Evolutionary conservation across 768 basidiomycete genomes (phyloP).

Genomic region (Phlebiopsis flavidoalba): DNA sequence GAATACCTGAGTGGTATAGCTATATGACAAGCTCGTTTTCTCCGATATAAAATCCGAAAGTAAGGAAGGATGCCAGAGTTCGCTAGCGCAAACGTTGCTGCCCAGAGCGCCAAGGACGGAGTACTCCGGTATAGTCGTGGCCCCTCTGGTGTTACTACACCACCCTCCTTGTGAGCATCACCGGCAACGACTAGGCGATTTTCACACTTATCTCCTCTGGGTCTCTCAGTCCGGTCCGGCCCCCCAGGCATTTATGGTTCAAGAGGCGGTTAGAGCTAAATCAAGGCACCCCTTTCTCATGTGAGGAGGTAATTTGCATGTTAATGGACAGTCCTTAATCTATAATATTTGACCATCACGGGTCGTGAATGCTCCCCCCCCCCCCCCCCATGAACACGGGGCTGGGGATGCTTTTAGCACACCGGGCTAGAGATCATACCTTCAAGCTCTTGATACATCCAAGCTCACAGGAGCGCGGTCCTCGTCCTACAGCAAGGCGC

Average conservation of each 20-base stretch:
- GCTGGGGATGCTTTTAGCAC: too few relatives aligned
- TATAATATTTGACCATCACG: too few relatives aligned
- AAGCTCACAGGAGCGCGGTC: too few relatives aligned
- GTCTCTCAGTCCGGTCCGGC: not conserved
- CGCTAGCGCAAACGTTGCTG: slow-evolving; percentile 40
- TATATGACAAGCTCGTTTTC: slow-evolving; percentile 42
- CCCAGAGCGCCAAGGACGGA: slow-evolving; percentile 33
- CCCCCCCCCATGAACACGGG: too few relatives aligned
- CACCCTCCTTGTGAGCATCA: slow-evolving; percentile 18
- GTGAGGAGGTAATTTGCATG: too few relatives aligned
- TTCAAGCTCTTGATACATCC: too few relatives aligned
- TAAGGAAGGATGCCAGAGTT: slow-evolving; percentile 26
- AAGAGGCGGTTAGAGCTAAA: not conserved
- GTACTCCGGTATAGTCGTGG: slow-evolving; percentile 10
- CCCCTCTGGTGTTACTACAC: slow-evolving; percentile 17
- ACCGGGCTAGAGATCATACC: too few relatives aligned
- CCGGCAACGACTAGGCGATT: not conserved
- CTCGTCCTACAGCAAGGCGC: too few relatives aligned
- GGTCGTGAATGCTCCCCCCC: too few relatives aligned
- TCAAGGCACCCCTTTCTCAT: too few relatives aligned
- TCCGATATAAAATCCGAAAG: slow-evolving; percentile 40
- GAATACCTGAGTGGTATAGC: slow-evolving; percentile 50
- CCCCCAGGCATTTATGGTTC: not conserved
- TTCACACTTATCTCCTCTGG: not conserved
- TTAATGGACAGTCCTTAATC: too few relatives aligned